These are phyloP conservation scores for Aspergillus tubingensis DNA, from an alignment of 2,329 filamentous ascomycete genomes.

Conservation along the genomic window DNA sequence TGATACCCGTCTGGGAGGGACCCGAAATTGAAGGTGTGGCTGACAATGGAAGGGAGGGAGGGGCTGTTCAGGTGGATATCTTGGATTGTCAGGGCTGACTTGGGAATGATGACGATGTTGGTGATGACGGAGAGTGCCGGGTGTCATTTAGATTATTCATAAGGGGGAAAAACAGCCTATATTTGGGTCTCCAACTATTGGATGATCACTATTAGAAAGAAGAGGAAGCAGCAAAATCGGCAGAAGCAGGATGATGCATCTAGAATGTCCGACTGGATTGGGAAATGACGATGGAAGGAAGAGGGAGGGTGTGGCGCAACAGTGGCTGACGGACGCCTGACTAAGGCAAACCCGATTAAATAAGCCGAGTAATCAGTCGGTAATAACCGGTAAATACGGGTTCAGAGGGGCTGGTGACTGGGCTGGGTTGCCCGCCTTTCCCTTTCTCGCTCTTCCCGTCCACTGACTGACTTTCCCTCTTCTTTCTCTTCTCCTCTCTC, in stretches of 20 bases:
- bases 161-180: too few relatives aligned
- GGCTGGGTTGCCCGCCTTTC: not conserved
- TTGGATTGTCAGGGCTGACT: too few relatives aligned
- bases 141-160: not conserved
- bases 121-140: not conserved
- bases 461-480: not conserved
- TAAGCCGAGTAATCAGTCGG: not conserved
- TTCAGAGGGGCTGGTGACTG: not conserved
- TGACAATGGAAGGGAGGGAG: not conserved
- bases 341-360: not conserved
- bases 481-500: slow-evolving; percentile 9
- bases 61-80: not conserved
- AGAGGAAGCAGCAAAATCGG: too few relatives aligned
- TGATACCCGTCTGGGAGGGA: not conserved
- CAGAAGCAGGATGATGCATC: not conserved
- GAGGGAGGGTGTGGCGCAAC: not conserved
- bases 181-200: too few relatives aligned
- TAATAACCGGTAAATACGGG: not conserved
- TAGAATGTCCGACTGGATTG: not conserved
- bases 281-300: not conserved
- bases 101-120: not conserved
- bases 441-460: not conserved
- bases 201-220: too few relatives aligned
- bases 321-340: not conserved
- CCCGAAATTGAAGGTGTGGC: not conserved